Percentiles rank a stretch among this genome's conserved stretches.
phyloP scores from a whole-genome alignment of 2,329 filamentous ascomycete species.

The Ophiostoma himal-ulmi region DNA sequence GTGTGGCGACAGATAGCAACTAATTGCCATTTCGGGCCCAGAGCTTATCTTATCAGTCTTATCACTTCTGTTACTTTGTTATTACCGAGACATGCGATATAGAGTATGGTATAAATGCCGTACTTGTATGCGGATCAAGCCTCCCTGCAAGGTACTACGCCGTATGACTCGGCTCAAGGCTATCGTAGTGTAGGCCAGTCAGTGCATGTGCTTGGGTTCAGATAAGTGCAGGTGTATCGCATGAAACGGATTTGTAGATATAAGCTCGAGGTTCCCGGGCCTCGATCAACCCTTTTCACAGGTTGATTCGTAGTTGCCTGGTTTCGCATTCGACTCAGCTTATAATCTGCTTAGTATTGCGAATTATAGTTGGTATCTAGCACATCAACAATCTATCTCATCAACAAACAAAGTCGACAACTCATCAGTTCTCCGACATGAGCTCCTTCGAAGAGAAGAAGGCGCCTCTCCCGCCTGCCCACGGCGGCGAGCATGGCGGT shows the following conservation, averaged over 20 bases:
- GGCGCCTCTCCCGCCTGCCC: not conserved
- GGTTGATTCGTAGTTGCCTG: too few relatives aligned
- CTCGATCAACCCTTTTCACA: not conserved
- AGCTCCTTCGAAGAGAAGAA: slow-evolving; percentile 7
- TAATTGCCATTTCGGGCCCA: not conserved
- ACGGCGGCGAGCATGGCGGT: not conserved
- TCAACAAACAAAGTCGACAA: not conserved
- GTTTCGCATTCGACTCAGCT: not conserved
- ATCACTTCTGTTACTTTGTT: not conserved
- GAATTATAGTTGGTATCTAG: not conserved
- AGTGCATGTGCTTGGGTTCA: not conserved
- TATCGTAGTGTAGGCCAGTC: not conserved
- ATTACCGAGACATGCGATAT: not conserved
- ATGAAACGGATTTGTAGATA: not conserved
- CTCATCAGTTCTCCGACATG: not conserved
- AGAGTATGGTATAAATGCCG: not conserved
- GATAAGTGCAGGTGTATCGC: not conserved
- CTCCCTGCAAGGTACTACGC: not conserved
- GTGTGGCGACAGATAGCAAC: not conserved
- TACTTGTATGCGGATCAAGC: not conserved
- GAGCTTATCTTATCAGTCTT: not conserved
- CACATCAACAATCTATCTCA: not conserved
- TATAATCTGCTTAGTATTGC: not conserved
- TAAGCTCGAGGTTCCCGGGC: not conserved
- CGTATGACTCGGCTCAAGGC: not conserved